Conservation (phyloP, 257 asterid genomes). For the Rauvolfia tetraphylla region DNA sequence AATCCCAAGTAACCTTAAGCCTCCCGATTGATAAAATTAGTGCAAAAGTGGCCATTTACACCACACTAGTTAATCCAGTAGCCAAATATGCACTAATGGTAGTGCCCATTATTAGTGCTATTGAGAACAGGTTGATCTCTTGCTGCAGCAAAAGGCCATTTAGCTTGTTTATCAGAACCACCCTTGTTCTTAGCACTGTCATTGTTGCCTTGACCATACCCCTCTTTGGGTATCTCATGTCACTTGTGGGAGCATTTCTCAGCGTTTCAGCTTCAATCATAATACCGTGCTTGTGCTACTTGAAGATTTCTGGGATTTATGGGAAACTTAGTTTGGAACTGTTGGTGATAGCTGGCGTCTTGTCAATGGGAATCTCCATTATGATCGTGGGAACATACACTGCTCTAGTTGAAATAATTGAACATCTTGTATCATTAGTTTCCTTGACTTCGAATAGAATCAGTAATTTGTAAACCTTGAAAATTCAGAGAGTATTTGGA, state of each 20-base stretch:
- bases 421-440: slow-evolving; percentile 19
- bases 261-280: slow-evolving; percentile 62
- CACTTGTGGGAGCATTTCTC: slow-evolving; percentile 67
- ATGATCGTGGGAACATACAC: slow-evolving; percentile 55
- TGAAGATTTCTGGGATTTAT: slow-evolving; percentile 59
- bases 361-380: slow-evolving; percentile 39
- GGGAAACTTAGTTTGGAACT: slow-evolving; percentile 35
- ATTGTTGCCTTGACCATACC: slow-evolving; percentile 64
- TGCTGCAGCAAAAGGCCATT: slow-evolving; percentile 18
- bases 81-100: slow-evolving; percentile 84
- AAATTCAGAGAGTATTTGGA: too few relatives aligned
- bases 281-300: slow-evolving; percentile 74
- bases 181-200: slow-evolving; percentile 59
- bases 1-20: slow-evolving; percentile 73
- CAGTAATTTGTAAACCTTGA: not conserved
- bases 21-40: slow-evolving; percentile 53
- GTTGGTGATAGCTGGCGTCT: slow-evolving; percentile 36
- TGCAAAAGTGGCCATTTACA: slow-evolving; percentile 70
- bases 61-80: slow-evolving; percentile 73
- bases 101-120: slow-evolving; percentile 53
- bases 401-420: slow-evolving; percentile 44
- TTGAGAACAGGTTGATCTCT: slow-evolving; percentile 38
- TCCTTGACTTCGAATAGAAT: not conserved
- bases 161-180: slow-evolving; percentile 41
- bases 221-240: slow-evolving; percentile 61